Evolutionary conservation across 2,329 filamentous ascomycete genomes (phyloP).

Genomic region (Fusarium scirpi): DNA sequence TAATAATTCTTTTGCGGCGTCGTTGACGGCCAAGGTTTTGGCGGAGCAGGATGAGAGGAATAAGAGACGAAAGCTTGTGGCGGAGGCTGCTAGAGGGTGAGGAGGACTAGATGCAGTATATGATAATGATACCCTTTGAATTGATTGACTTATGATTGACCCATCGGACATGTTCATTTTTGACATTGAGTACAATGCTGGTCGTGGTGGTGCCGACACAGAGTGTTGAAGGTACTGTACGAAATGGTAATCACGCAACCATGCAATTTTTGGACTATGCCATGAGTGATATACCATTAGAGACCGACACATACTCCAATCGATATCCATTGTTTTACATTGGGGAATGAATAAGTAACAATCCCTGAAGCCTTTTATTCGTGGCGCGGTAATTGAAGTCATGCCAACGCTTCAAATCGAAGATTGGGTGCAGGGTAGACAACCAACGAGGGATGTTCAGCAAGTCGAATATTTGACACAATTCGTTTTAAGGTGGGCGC

Average conservation of each 20-base stretch:
- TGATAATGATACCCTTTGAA: slow-evolving; percentile 42
- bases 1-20: slow-evolving; percentile 88
- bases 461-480: background rate
- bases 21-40: slow-evolving; percentile 85
- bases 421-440: background rate
- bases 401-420: no score
- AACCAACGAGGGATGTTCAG: background rate
- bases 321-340: no score
- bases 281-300: no score
- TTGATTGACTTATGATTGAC: background rate
- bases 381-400: no score
- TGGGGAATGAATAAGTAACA: no score
- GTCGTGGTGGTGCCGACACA: background rate
- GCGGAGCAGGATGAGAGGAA: slow-evolving; percentile 87
- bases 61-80: slow-evolving; percentile 77
- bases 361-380: no score
- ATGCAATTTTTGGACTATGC: no score
- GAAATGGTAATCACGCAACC: no score
- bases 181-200: background rate
- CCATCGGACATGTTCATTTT: accelerated
- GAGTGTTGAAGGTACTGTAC: no score
- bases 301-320: no score
- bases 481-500: no score
- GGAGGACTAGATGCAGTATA: background rate
- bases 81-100: slow-evolving; percentile 39